Evolutionary conservation across 306 rosid genomes (phyloP).

Genomic region (Echinosophora koreensis): DNA sequence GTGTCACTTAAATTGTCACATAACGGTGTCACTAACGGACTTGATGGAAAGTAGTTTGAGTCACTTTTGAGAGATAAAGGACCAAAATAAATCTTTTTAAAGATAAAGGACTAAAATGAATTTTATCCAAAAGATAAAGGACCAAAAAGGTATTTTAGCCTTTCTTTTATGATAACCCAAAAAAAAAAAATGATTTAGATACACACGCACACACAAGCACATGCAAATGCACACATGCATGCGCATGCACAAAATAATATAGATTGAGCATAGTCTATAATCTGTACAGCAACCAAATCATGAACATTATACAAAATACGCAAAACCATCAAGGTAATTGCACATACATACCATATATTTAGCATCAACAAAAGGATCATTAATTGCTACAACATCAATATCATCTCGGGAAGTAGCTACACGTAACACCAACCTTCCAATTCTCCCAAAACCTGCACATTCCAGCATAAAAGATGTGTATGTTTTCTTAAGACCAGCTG

Average conservation of each 20-base stretch:
- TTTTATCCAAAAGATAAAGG: too few relatives aligned
- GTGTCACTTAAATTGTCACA: too few relatives aligned
- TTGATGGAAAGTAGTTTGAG: too few relatives aligned
- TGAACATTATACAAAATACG: slow-evolving; percentile 15
- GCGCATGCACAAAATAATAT: not conserved
- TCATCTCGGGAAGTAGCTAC: slow-evolving; percentile 87
- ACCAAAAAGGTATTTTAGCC: too few relatives aligned
- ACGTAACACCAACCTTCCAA: slow-evolving; percentile 95
- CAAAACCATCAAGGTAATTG: slow-evolving; percentile 33
- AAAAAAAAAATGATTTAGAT: too few relatives aligned
- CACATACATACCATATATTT: slow-evolving; percentile 85
- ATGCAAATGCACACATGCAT: not conserved
- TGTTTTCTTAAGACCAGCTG: slow-evolving; percentile 6
- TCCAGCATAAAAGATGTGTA: slow-evolving; percentile 42
- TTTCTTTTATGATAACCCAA: too few relatives aligned
- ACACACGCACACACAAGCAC: too few relatives aligned
- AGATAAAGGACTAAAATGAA: too few relatives aligned
- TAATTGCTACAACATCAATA: slow-evolving; percentile 87
- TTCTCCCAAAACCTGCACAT: slow-evolving; percentile 90
- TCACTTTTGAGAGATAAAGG: too few relatives aligned
- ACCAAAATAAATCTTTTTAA: too few relatives aligned
- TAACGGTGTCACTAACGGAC: too few relatives aligned
- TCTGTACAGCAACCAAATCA: slow-evolving; percentile 10
- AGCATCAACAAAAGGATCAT: slow-evolving; percentile 93
- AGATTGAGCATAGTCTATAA: slow-evolving; percentile 11